Base-by-base conservation (phyloP, 345 rosid species). In the Moricandia moricandioides region DNA sequence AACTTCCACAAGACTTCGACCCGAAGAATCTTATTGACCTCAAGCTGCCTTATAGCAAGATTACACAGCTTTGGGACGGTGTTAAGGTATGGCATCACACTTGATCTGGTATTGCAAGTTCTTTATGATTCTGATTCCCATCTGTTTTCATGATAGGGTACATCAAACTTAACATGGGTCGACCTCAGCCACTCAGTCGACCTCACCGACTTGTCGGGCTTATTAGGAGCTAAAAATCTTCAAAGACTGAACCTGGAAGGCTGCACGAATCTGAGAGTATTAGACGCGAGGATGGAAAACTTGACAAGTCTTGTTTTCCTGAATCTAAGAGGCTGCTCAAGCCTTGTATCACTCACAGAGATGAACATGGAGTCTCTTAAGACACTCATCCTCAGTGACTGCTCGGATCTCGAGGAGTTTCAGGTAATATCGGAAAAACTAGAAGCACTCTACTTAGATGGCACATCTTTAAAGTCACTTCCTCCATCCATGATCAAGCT, bases 301-400 rank as follows among this genome's bases (percentile, higher is more conserved):
- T 24, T 63, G 67, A 63, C 29, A n/a, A 21, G 17, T 29, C 67
- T 63, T 24, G 18, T 39, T 39, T 40, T 11, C 54, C 2, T 82
- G 63, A 45, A 17, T 7, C 66, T 82, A n/a, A 59, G 30, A 65
- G 68, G 59, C 17, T 79, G 79, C 24, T 43, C 6, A 24, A 43
- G 57, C 6, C 70, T 76, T 0, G 1, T 2, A 4, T 47, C 31
- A 34, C 70, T 69, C 13, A 7, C 7, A 0, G 21, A 14, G 3
- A 8, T 63, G 12, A 13, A 56, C 12, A 27, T n/a, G n/a, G 14
- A 1, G 3, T 79, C 45, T 9, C 49, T 67, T 7, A 55, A 47
- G 61, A 57, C 67, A 63, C 72, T 64, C 55, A 66, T 12, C 65
- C 76, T 54, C n/a, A 80, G 21, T 18, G 8, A 31, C 2, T 84